A percentile compares a stretch with the other conserved stretches of the same genome.
phyloP scores from a whole-genome alignment of 257 asterid genomes.

The Nicotiana benthamiana region DNA sequence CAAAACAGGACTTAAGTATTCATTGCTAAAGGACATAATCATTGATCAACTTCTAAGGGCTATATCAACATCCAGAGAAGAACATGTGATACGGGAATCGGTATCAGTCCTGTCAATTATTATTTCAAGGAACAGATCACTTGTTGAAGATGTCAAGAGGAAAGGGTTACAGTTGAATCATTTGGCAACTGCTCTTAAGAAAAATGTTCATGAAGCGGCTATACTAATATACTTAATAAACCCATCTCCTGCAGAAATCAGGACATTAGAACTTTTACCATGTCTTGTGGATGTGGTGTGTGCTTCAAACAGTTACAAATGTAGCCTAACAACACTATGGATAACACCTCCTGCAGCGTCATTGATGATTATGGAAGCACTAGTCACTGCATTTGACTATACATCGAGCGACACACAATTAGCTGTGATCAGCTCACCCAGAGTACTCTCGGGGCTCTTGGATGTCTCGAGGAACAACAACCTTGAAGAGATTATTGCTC shows the following conservation, averaged over 20 bases:
- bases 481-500: conserved; percentile 57
- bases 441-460: conserved; percentile 60
- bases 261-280: conserved; percentile 65
- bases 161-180: conserved; percentile 69
- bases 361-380: conserved; percentile 64
- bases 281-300: conserved; percentile 76
- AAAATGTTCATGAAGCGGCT: conserved; percentile 77
- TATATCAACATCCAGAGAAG: conserved; percentile 66
- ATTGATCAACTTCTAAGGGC: conserved; percentile 67
- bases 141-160: conserved; percentile 56
- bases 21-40: conserved; percentile 67
- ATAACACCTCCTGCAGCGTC: conserved; percentile 84
- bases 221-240: conserved; percentile 60
- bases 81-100: conserved; percentile 58
- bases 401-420: conserved; percentile 58
- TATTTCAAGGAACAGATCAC: conserved; percentile 43
- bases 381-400: conserved; percentile 62
- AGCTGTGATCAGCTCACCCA: conserved; percentile 65
- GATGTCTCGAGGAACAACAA: conserved; percentile 56
- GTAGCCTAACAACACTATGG: conserved; percentile 26
- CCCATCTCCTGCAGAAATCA: conserved; percentile 78
- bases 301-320: conserved; percentile 43
- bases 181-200: conserved; percentile 71
- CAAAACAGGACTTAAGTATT: conserved; percentile 62
- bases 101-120: conserved; percentile 68